Evolutionary conservation across 371 early-diverging fungal genomes (phyloP).

Genomic region (Paraphysoderma sedebokerense): DNA sequence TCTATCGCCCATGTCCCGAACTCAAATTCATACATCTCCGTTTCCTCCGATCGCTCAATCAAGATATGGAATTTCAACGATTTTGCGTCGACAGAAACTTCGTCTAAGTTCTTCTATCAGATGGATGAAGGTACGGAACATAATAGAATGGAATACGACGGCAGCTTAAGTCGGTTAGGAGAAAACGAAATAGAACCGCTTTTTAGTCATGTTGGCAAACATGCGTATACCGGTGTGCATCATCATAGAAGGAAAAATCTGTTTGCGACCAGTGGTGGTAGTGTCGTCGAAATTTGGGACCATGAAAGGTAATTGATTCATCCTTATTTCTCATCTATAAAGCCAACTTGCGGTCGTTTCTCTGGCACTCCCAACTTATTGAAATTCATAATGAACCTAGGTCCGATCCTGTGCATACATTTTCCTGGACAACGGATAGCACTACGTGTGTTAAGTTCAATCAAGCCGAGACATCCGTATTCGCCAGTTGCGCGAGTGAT

Average conservation of each 20-base stretch:
- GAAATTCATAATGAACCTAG: constrained; percentile 5
- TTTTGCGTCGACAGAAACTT: too few species aligned
- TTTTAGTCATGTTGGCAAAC: constrained; percentile 54
- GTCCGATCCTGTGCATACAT: constrained; percentile 62
- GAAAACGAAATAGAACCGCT: constrained; percentile 9
- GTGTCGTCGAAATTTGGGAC: constrained; percentile 84
- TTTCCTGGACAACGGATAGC: constrained; percentile 89
- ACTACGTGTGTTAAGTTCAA: constrained; percentile 84
- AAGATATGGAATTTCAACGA: too few species aligned
- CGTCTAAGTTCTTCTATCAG: too few species aligned
- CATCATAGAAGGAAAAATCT: constrained; percentile 63
- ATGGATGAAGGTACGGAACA: too few species aligned
- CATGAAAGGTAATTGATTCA: constrained; percentile 30
- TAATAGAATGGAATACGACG: too few species aligned
- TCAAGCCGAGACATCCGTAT: constrained; percentile 73
- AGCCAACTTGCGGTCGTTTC: not conserved
- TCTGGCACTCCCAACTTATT: too few species aligned
- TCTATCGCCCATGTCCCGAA: too few species aligned
- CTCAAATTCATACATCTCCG: too few species aligned
- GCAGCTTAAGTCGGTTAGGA: too few species aligned
- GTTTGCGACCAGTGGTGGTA: constrained; percentile 73
- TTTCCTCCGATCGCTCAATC: too few species aligned
- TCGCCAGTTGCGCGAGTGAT: constrained; percentile 83
- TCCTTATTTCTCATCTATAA: not conserved
- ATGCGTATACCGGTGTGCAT: constrained; percentile 50